Base-by-base conservation (phyloP, 805 yeast genomes). In the Grigorovia yakushimaensis region DNA sequence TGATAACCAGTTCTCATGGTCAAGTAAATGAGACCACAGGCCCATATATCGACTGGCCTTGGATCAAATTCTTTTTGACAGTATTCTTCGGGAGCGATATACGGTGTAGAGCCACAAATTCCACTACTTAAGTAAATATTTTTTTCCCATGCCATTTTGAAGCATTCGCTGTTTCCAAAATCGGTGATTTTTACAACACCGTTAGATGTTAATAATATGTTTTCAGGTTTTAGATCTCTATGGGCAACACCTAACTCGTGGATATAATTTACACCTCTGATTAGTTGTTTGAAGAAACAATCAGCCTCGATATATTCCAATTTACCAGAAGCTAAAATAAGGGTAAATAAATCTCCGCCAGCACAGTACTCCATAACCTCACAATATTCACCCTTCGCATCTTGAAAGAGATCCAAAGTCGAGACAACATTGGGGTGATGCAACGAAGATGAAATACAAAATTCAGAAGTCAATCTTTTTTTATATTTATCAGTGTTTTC, bases 1-100 rank as follows among this genome's bases (percentile, higher is more conserved):
- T 91, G 96, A 46, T 96, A 73, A 4, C 98, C 98, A 0, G 96
- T 86, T 57, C 97, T 72, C 91, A 88, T 83, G 6, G 95, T 94
- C 87, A 88, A 82, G 61, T 84, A 88, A 35, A 88, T 87, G 10
- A 88, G 91, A 44, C 95, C 96, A 69, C 95, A 86, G 0, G 95
- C 81, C 96, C 96, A 88, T 36, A 87, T 79, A 67, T 88, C 96
- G 6, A 84, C 84, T 35, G 84, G 74, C 48, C 95, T 67, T 2
- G 94, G 84, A 65, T 88, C 96, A 64, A 85, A 88, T 57, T 78
- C 80, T 38, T 74, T 68, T 2, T 75, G 71, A 45, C 59, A 52
- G 62, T 80, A 84, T 54, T 84, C 93, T 65, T 88, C 96, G 0
- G 96, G 96, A 0, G 96, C 94, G 58, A 88, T 85, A 63, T 88